Conservation (phyloP, 352 stramenopile genomes). For the Phytophthora melonis region DNA sequence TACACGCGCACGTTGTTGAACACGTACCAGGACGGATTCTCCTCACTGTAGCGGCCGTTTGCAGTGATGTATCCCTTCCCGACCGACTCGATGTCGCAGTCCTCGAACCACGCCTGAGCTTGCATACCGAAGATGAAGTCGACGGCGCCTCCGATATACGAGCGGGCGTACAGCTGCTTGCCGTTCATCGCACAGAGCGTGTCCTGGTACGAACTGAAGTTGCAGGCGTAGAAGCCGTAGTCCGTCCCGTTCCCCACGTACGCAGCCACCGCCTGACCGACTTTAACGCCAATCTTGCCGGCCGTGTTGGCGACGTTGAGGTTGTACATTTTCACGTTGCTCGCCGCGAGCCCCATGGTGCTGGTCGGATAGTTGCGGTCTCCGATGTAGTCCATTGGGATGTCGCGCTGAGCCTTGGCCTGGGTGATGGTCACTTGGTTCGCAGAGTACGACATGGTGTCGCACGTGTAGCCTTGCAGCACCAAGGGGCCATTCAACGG, state of each 20-base stretch:
- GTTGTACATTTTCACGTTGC: conserved; percentile 6
- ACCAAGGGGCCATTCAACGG: not conserved
- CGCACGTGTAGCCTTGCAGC: conserved; percentile 21
- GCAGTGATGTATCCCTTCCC: conserved; percentile 2
- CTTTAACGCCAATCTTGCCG: not conserved
- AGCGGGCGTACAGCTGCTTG: conserved; percentile 4
- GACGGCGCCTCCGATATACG: conserved; percentile 14
- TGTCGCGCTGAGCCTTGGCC: conserved; percentile 12
- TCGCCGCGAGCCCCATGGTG: conserved; percentile 10
- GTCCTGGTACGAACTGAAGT: conserved; percentile 22
- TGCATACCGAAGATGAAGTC: conserved; percentile 19
- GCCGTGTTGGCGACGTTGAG: not conserved
- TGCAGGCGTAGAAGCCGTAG: conserved; percentile 19
- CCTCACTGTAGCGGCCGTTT: not conserved
- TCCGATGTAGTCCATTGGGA: not conserved
- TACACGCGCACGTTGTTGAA: not conserved
- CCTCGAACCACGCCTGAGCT: conserved; percentile 10
- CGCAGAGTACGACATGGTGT: conserved; percentile 16
- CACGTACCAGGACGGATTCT: conserved; percentile 1
- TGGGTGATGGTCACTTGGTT: conserved; percentile 28
- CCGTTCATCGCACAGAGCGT: conserved; percentile 16
- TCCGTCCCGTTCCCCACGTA: not conserved
- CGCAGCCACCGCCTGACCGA: not conserved
- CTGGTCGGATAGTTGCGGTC: conserved; percentile 14
- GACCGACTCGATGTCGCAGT: conserved; percentile 1